Percentiles rank a stretch among this genome's conserved stretches.
Evolutionary conservation across 805 yeast genomes (phyloP).

Genomic region (Wickerhamomyces strasburgensis): DNA sequence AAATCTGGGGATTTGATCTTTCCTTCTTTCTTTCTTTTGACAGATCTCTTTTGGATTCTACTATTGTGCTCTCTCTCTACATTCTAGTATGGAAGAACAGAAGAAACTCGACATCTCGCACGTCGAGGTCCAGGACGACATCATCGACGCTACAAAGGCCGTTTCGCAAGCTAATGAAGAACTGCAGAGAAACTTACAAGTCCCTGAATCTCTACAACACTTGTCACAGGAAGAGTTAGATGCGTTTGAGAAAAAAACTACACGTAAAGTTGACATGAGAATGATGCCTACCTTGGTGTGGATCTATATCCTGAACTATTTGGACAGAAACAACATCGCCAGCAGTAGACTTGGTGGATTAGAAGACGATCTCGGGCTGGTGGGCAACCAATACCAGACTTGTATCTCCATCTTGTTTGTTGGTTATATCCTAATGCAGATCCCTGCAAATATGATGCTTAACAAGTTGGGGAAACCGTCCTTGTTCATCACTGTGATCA

Average conservation of each 20-base stretch:
- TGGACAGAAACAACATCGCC: constrained; percentile 47
- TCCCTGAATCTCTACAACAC: constrained; percentile 21
- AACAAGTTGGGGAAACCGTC: constrained; percentile 46
- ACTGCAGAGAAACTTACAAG: constrained; percentile 9
- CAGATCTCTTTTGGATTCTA: too few relatives aligned
- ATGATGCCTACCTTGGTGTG: constrained; percentile 45
- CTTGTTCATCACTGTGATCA: constrained; percentile 41
- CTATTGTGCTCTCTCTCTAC: too few relatives aligned
- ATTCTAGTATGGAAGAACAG: too few relatives aligned
- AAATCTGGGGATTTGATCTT: too few relatives aligned
- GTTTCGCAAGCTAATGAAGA: constrained; percentile 12
- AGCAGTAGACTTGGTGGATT: constrained; percentile 45
- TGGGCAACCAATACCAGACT: constrained; percentile 42
- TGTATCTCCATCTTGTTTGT: constrained; percentile 46
- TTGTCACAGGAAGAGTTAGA: constrained; percentile 38
- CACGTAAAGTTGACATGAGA: constrained; percentile 43
- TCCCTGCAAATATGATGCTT: constrained; percentile 42
- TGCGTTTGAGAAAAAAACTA: constrained; percentile 37
- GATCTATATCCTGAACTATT: constrained; percentile 47
- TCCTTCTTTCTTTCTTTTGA: too few relatives aligned
- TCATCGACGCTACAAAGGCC: too few relatives aligned
- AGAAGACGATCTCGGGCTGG: constrained; percentile 39
- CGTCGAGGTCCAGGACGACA: too few relatives aligned
- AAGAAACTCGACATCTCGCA: too few relatives aligned
- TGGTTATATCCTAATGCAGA: constrained; percentile 48